Evolutionary conservation across 2,329 filamentous ascomycete species (phyloP).

Genomic region (Exophiala lecanii-corni): DNA sequence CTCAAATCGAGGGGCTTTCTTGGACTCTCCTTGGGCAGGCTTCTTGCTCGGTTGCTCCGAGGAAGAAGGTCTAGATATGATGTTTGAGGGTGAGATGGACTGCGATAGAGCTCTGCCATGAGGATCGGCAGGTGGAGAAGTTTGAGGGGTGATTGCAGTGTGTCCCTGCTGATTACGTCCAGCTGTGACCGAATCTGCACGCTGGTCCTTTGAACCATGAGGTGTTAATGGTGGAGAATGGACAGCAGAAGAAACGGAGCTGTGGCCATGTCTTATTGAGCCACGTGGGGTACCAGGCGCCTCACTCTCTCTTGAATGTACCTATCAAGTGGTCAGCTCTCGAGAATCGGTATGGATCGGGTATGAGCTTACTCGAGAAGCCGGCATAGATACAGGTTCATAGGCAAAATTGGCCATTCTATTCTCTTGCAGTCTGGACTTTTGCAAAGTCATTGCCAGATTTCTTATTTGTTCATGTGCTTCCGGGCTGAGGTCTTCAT

Average conservation of each 20-base stretch:
- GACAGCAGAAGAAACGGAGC: conserved; percentile 63
- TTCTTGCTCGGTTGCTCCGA: conserved; percentile 38
- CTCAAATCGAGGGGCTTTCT: conserved; percentile 50
- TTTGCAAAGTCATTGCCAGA: conserved; percentile 67
- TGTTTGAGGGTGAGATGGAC: conserved; percentile 32
- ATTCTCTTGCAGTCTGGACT: conserved; percentile 71
- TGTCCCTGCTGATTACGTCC: conserved; percentile 32
- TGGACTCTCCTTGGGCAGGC: conserved; percentile 39
- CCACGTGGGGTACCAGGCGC: conserved; percentile 53
- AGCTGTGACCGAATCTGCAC: conserved; percentile 30
- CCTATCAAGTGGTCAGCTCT: conserved; percentile 13
- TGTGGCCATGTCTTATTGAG: conserved; percentile 54
- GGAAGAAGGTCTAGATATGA: conserved; percentile 38
- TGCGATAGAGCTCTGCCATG: conserved; percentile 30
- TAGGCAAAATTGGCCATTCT: conserved; percentile 84
- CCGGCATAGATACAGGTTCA: conserved; percentile 82
- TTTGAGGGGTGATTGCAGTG: conserved; percentile 49
- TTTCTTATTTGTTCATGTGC: conserved; percentile 62
- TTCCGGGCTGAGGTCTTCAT: conserved; percentile 36
- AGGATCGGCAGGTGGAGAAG: conserved; percentile 46
- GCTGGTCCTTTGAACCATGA: conserved; percentile 63
- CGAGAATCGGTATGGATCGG: neutral
- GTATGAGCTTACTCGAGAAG: conserved; percentile 37
- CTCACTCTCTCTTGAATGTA: conserved; percentile 53
- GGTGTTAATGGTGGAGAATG: conserved; percentile 89